Conservation (phyloP, 2,329 filamentous ascomycete genomes). For the Phialocephala subalpina region DNA sequence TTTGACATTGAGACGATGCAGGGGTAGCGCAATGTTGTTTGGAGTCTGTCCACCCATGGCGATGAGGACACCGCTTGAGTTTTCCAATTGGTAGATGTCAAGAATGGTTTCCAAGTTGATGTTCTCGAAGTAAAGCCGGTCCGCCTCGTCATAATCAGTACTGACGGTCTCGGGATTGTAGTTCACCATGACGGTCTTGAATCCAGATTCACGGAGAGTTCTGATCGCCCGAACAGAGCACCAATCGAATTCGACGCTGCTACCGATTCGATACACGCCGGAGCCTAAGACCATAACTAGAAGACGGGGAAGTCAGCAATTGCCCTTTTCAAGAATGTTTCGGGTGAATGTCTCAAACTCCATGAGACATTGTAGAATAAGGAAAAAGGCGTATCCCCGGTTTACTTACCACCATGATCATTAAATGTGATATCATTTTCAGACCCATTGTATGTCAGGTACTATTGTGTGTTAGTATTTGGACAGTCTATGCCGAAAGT, state of each 20-base stretch:
- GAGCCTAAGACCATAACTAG: constrained; percentile 84
- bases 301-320: too few relatives aligned
- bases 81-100: constrained; percentile 92
- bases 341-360: too few relatives aligned
- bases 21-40: constrained; percentile 94
- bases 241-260: constrained; percentile 99
- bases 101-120: constrained; percentile 90
- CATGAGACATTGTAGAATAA: too few relatives aligned
- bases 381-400: too few relatives aligned
- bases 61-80: constrained; percentile 83
- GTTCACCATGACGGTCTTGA: constrained; percentile 97
- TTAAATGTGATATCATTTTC: constrained; percentile 86
- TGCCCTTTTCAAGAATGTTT: too few relatives aligned
- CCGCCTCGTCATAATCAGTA: constrained; percentile 95
- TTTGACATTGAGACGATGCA: constrained; percentile 89
- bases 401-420: constrained; percentile 88
- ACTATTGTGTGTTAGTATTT: too few relatives aligned
- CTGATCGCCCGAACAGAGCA: constrained; percentile 95
- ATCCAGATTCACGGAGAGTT: constrained; percentile 81
- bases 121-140: constrained; percentile 95
- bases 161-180: constrained; percentile 90
- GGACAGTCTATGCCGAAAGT: too few relatives aligned
- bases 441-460: constrained; percentile 92
- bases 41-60: constrained; percentile 98
- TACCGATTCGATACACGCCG: constrained; percentile 81